Base-by-base conservation (phyloP, 2,329 filamentous ascomycete species). In the Mollisia scopiformis region DNA sequence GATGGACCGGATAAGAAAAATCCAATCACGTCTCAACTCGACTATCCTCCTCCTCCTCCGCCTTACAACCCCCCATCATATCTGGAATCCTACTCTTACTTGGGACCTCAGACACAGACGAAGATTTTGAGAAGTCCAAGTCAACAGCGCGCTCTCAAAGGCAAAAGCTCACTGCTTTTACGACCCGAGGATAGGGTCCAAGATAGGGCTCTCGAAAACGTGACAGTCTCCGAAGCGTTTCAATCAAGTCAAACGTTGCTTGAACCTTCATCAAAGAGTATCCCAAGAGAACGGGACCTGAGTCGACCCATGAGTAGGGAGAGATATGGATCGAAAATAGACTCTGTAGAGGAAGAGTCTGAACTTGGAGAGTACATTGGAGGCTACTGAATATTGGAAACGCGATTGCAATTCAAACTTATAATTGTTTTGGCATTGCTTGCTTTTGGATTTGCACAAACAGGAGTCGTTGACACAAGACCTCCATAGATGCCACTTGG, bases 1-100 rank as follows among this genome's bases (percentile, higher is more conserved):
- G 83, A 80, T 19, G 84, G 82, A 3, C 87, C 85, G n/a, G 85
- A 91, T 33, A 90, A 88, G 77, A 88, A 88, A 74, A 84, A 78
- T n/a, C n/a, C n/a, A n/a, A n/a, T n/a, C n/a, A 23, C 21, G 14
- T 19, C 21, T 11, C 46, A 31, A 28, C 21, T 28, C 25, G 46
- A n/a, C n/a, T n/a, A n/a, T n/a, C n/a, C n/a, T n/a, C n/a, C 23
- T 10, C 16, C 39, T 5, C 46, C 46, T 28, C 46, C 46, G 6
- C 25, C 46, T 28, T 49, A 49, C 28, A 28, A 28, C 46, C 8
- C 46, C 8, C 43, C 43, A 3, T 28, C 46, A 11, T 28, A 28
- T 25, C 13, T 13, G 6, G 16, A 28, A 16, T 23, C 10, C 1
- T 19, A n/a, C n/a, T n/a, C n/a, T n/a, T n/a, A n/a, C n/a, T n/a